Conservation (phyloP, 1,284 basidiomycete species). For the Irpex rosettiformis region DNA sequence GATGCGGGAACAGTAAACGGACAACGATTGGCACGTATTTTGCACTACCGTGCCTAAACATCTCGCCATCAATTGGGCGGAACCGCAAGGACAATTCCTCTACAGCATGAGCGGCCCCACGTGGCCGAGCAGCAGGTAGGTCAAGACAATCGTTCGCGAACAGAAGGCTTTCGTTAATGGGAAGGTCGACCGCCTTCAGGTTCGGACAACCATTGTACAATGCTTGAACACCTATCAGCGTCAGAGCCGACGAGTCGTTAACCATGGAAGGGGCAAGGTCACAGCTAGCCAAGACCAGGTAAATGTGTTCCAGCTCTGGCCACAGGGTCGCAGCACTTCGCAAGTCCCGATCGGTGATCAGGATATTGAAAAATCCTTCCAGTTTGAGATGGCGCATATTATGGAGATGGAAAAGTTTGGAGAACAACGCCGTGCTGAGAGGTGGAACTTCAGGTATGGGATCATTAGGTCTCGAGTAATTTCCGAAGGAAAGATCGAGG, state of each 20-base stretch:
- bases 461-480: neutral
- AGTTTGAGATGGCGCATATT: neutral
- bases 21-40: neutral
- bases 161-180: neutral
- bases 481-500: neutral
- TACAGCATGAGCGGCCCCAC: neutral
- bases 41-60: neutral
- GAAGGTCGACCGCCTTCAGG: neutral
- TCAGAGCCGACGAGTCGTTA: neutral
- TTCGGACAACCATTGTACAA: neutral
- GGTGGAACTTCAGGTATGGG: neutral
- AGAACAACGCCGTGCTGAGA: neutral
- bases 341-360: neutral
- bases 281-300: too few relatives aligned
- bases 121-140: neutral
- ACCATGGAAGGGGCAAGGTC: neutral
- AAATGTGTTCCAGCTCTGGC: neutral
- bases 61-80: neutral
- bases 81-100: neutral
- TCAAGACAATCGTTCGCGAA: neutral
- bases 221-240: neutral
- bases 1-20: neutral
- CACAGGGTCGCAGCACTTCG: neutral
- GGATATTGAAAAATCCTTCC: neutral
- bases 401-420: neutral